Evolutionary conservation across 768 basidiomycete genomes (phyloP), one percentile per base, ranked within the genome.

Genomic region (Tulasnella sp.): DNA sequence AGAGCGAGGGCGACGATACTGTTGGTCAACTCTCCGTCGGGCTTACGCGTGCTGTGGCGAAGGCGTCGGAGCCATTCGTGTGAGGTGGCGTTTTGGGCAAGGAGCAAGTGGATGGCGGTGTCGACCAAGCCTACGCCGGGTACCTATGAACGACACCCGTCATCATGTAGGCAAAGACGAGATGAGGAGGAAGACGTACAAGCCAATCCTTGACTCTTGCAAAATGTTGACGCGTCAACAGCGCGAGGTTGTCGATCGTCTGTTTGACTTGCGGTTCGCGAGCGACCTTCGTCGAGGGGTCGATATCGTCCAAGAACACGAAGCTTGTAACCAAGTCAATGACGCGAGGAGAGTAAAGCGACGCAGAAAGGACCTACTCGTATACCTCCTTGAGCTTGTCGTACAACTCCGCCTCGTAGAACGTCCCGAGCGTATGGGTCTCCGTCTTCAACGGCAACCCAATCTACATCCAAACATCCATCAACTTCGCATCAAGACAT

Each of bases 121-220:
- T 69, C 75, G 12, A 82, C 66, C 25, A 83, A 64, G 12, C 72
- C 88, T 62, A 86, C 88, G 74, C 89, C 89, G 87, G 87, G 89
- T 72, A 86, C 82, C 69, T 87, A 89, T 67, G 87, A 88, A 65
- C 17, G 11, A n/a, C 36, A 9, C 36, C 17, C 9, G 11, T 39
- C 36, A n/a, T 11, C 17, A 9, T 9, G 9, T 39, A 25, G 17
- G 17, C 27, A n/a, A n/a, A 17, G 9, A 17, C 17, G 7, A 6
- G 27, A 17, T n/a, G 7, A 9, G n/a, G 41, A 19, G n/a, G 27
- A 19, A 17, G 41, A 25, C 37, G 5, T 40, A 36, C 39, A n/a
- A 54, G 32, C 15, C 21, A 1, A 19, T 27, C 17, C 12, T 40
- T 6, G 21, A 40, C 29, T 36, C 19, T 12, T 12, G 35, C 3